Conservation (phyloP, 2,329 filamentous ascomycete genomes). For the Apiospora koreana region DNA sequence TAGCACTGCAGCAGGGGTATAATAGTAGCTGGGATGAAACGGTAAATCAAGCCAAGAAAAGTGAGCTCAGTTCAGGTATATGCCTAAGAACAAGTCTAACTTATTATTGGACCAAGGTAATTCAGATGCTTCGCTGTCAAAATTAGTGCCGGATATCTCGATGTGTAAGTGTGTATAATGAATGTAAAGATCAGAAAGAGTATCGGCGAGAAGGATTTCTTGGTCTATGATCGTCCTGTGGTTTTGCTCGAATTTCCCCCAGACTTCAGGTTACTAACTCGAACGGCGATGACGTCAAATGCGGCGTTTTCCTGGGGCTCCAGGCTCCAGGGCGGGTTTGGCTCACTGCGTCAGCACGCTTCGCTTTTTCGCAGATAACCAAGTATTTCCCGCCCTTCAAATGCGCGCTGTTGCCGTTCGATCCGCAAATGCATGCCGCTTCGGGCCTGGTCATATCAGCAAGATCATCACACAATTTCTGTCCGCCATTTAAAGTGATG, state of each 20-base stretch:
- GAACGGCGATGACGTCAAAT: slow-evolving; percentile 1
- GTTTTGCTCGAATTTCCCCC: background rate
- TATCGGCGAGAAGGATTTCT: background rate
- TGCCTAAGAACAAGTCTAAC: background rate
- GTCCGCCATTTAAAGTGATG: background rate
- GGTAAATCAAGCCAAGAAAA: background rate
- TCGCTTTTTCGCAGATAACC: background rate
- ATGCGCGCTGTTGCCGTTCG: background rate
- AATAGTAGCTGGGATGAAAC: background rate
- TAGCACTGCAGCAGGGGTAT: background rate
- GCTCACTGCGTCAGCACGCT: background rate
- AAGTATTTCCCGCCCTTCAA: background rate
- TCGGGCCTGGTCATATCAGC: background rate
- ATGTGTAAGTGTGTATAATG: background rate
- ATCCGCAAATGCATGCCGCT: background rate
- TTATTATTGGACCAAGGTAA: background rate
- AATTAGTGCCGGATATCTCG: background rate
- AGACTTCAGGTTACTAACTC: background rate
- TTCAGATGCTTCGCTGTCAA: background rate
- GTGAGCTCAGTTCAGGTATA: background rate
- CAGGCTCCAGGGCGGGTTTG: background rate
- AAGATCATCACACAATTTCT: background rate
- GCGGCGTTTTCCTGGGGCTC: background rate
- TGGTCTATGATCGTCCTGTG: background rate
- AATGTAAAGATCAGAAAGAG: background rate